These are phyloP conservation scores for Cichorium intybus DNA, from an alignment of 140 eudicot species.

Conservation along the genomic window DNA sequence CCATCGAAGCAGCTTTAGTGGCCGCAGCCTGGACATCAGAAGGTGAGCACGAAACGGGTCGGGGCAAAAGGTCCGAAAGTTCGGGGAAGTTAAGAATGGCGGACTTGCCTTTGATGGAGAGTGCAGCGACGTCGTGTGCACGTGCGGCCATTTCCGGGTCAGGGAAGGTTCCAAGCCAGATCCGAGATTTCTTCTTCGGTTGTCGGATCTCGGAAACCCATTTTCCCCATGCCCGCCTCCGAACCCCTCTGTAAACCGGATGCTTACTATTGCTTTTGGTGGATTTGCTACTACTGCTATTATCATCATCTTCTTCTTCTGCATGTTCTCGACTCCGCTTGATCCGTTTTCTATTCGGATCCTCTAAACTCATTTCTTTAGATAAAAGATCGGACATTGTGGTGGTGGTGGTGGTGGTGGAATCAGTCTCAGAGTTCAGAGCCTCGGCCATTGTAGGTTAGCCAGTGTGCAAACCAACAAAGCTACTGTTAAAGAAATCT, in stretches of 20 bases:
- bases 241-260: constrained; percentile 51
- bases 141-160: constrained; percentile 69
- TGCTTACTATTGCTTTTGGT: constrained; percentile 26
- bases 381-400: constrained; percentile 14
- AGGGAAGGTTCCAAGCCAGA: constrained; percentile 58
- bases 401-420: constrained; percentile 11
- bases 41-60: constrained; percentile 42
- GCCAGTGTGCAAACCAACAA: not conserved
- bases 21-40: constrained; percentile 53
- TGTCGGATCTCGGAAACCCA: constrained; percentile 65
- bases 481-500: constrained; percentile 8
- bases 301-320: not conserved
- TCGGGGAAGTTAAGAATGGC: constrained; percentile 60
- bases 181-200: constrained; percentile 57
- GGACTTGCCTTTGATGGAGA: constrained; percentile 46
- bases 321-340: constrained; percentile 22
- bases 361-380: not conserved
- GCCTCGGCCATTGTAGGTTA: constrained; percentile 26
- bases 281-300: not conserved
- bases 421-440: constrained; percentile 23
- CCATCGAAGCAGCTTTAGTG: constrained; percentile 47
- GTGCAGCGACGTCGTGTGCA: constrained; percentile 61
- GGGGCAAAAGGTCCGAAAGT: constrained; percentile 40
- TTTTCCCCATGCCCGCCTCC: constrained; percentile 57
- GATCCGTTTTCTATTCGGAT: constrained; percentile 21